Base-by-base conservation (phyloP, 2,329 filamentous ascomycete species). In the Hortaea werneckii region DNA sequence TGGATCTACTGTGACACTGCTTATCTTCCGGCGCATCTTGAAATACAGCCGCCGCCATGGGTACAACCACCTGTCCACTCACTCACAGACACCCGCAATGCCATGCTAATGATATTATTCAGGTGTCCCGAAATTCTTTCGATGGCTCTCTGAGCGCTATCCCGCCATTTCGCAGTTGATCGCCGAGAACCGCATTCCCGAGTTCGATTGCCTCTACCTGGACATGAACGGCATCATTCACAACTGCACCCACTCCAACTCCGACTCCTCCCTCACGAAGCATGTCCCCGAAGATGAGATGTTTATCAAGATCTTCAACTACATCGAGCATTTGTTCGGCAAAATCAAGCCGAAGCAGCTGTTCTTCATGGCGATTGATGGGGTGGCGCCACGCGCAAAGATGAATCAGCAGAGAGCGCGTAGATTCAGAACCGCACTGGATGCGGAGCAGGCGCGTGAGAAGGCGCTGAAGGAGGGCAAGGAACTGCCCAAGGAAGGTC, bases 201-300 rank as follows among this genome's bases (percentile, higher is more conserved):
- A 98, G 69, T 98, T 98, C 70, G 92, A 98, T 69, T 92, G 87
- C 68, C 80, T 98, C 51, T 98, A 98, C 69, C 75, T 94, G 58
- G 87, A 94, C 62, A 98, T 98, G 92, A 98, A 98, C 69, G 92
- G 92, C 56, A 98, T 98, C 66, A 98, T 98, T 61, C 90, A 98
- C 69, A 98, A 98, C 67, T 98, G 92, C 67, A 98, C 92, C 46
- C 92, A 98, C 71, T 95, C 92, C 62, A 90, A 98, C 69, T 83
- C 87, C 26, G 89, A 94, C 62, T 89, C 90, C 63, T 88, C 90
- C 62, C 81, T 88, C 4, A 87, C 87, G 1, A 94, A 94, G 61
- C 87, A 92, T 45, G 82, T 96, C 69, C 90, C 84, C 47, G 94
- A 98, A 66, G 90, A 98, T 66, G 87, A 95, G 67, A 98, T 98